phyloP scores from a whole-genome alignment of 1,139 yeast genomes.

The Pichia sp. region DNA sequence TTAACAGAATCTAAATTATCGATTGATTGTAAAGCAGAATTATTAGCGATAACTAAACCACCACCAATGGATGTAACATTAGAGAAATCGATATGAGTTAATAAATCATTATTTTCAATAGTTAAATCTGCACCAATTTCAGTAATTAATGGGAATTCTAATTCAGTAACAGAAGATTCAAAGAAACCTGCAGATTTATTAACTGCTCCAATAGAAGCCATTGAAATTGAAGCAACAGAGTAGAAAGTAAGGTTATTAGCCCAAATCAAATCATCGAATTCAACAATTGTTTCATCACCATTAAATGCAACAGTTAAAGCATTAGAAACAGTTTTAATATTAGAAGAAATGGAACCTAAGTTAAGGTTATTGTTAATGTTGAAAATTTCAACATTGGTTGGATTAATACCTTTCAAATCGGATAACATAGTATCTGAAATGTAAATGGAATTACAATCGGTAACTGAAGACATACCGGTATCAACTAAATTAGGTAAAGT shows the following conservation, averaged over 20 bases:
- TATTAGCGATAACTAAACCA: constrained; percentile 81
- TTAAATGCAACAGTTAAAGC: constrained; percentile 75
- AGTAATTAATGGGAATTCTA: constrained; percentile 51
- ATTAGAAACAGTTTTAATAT: constrained; percentile 67
- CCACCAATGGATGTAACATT: constrained; percentile 70
- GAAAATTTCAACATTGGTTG: constrained; percentile 62
- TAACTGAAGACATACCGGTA: constrained; percentile 72
- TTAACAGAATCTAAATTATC: constrained; percentile 67
- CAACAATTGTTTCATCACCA: constrained; percentile 64
- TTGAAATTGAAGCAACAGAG: constrained; percentile 64
- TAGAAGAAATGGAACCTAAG: constrained; percentile 63
- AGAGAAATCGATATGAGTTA: constrained; percentile 65
- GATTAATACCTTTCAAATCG: constrained; percentile 74
- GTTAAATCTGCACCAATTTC: constrained; percentile 76
- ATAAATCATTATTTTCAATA: constrained; percentile 63
- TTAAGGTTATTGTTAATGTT: constrained; percentile 83
- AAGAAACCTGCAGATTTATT: constrained; percentile 77
- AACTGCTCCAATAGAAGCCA: constrained; percentile 60
- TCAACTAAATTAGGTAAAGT: constrained; percentile 76
- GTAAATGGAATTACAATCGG: constrained; percentile 62
- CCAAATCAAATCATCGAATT: constrained; percentile 63
- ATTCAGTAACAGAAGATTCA: constrained; percentile 50
- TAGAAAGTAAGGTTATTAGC: constrained; percentile 85
- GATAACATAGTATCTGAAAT: constrained; percentile 84
- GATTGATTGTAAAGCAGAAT: constrained; percentile 58